Base-by-base conservation (phyloP, 345 rosid species). In the Salix exigua region DNA sequence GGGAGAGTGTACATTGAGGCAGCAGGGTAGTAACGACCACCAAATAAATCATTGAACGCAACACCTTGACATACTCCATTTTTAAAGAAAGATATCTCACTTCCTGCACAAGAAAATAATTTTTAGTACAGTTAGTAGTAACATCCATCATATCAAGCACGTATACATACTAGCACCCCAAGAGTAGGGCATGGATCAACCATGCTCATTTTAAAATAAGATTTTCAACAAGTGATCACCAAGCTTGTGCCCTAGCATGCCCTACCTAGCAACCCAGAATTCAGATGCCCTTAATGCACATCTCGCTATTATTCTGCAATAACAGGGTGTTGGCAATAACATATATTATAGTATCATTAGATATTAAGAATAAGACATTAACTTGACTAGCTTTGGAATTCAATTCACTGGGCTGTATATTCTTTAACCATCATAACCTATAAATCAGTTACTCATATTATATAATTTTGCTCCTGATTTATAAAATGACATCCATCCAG, bases 1-100 rank as follows among this genome's bases (percentile, higher is more conserved):
- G 98, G 98, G 76, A 96, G 98, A 69, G 98, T 93, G 80, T 96
- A 96, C 98, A 93, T 92, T 35, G 99, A 96, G 75, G 99, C 99
- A 84, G 99, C 97, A 55, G 99, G 98, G 83, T 88, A 92, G 81
- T 96, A 93, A 80, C 89, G 93, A 67, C 97, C 97, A 26, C 97
- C 98, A 72, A 70, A 79, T 74, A 93, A 77, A 81, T 96, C 94
- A 82, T 83, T 90, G 88, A 88, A 96, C 67, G 99, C 99, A 82
- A 91, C 88, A 65, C 98, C 99, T 85, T 93, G 97, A 78, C 94
- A 87, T 63, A 81, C 83, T 73, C 98, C 99, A 80, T 96, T 92
- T 77, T 86, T 93, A 86, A 91, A 96, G 88, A 96, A 93, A 48
- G 94, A 88, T 84, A 96, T 92, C 88, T 96, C 99, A 80, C 99